Evolutionary conservation across 2,329 filamentous ascomycete species (phyloP).

Genomic region (Xylaria sp.): DNA sequence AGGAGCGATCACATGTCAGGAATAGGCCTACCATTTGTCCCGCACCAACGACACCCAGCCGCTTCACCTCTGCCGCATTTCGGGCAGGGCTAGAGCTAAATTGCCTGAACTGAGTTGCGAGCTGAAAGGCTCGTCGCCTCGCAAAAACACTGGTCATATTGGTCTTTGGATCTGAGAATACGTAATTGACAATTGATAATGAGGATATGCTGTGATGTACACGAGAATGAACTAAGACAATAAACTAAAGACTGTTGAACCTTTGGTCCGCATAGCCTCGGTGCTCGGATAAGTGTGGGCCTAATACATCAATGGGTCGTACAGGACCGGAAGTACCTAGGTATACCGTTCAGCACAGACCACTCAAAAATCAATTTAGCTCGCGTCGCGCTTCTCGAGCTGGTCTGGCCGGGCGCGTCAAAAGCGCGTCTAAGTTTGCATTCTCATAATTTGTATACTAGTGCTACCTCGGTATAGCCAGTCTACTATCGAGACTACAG

Average conservation of each 20-base stretch:
- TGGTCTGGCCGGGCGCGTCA: conserved; percentile 38
- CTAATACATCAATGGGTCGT: conserved; percentile 7
- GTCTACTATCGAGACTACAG: conserved; percentile 7
- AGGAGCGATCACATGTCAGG: conserved; percentile 52
- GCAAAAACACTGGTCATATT: conserved; percentile 56
- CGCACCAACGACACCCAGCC: conserved; percentile 89
- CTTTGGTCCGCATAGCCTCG: conserved; percentile 47
- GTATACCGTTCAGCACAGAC: conserved; percentile 11
- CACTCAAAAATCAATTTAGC: conserved; percentile 34
- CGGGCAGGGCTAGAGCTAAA: conserved; percentile 77
- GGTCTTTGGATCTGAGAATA: conserved; percentile 2
- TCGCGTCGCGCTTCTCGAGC: conserved; percentile 33
- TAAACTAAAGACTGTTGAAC: background rate
- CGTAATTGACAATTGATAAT: conserved; percentile 2
- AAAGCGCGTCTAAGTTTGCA: conserved; percentile 41
- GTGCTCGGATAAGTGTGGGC: conserved; percentile 46
- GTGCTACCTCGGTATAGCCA: background rate
- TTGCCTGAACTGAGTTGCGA: conserved; percentile 59
- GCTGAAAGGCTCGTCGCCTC: conserved; percentile 53
- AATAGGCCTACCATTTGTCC: conserved; percentile 86
- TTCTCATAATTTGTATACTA: conserved; percentile 26
- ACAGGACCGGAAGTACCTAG: no score
- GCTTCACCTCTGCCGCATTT: conserved; percentile 79
- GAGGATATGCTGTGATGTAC: background rate
- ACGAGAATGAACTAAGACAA: background rate